These are phyloP conservation scores for Candida quercuum DNA, from an alignment of 805 yeast species.

Conservation along the genomic window DNA sequence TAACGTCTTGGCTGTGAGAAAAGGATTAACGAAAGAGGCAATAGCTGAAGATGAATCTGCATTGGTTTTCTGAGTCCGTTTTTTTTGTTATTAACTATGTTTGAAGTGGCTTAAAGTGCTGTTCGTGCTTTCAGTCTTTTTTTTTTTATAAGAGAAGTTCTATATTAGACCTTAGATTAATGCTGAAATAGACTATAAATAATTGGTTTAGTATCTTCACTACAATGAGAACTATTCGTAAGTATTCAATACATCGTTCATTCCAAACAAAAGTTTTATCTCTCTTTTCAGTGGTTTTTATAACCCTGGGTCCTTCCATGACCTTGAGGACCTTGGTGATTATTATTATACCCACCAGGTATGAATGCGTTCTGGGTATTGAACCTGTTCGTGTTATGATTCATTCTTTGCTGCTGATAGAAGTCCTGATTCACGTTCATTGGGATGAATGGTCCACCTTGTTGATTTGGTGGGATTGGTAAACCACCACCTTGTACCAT, in stretches of 20 bases:
- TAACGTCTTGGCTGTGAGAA: constrained; percentile 87
- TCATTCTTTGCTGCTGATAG: not conserved
- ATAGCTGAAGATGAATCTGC: constrained; percentile 1
- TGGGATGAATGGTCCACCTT: not conserved
- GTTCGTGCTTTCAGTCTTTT: too few relatives aligned
- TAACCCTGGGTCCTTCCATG: not conserved
- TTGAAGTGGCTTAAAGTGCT: too few relatives aligned
- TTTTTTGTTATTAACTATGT: too few relatives aligned
- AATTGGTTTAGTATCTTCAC: too few relatives aligned
- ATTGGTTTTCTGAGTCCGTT: not conserved
- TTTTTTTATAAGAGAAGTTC: too few relatives aligned
- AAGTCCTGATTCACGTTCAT: not conserved
- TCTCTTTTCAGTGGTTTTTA: not conserved
- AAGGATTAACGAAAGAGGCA: constrained; percentile 50
- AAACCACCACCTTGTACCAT: constrained; percentile 15
- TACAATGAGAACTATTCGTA: too few relatives aligned
- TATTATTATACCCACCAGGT: not conserved
- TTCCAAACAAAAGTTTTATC: too few relatives aligned
- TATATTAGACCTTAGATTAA: too few relatives aligned
- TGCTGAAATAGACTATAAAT: too few relatives aligned
- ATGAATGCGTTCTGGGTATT: not conserved
- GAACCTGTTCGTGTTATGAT: not conserved
- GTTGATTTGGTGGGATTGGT: not conserved
- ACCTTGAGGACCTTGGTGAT: not conserved
- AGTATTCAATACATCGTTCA: not conserved